Conservation (phyloP, 2,329 filamentous ascomycete species). For the Exophiala aquamarina region DNA sequence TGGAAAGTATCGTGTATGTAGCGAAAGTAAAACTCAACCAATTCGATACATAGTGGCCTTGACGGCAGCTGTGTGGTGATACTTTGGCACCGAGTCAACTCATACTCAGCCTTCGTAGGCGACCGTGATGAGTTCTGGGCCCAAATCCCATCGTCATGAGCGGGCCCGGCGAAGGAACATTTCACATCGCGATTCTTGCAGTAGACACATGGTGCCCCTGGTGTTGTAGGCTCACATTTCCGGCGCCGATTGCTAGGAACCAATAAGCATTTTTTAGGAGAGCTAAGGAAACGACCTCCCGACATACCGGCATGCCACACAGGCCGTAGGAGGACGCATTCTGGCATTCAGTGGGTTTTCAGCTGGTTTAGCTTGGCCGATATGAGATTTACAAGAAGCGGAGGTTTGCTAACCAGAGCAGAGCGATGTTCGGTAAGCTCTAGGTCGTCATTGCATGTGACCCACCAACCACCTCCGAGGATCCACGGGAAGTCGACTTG, state of each 20-base stretch:
- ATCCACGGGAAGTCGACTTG: no score
- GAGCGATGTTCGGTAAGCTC: no score
- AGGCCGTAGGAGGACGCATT: constrained; percentile 24
- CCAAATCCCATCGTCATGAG: background rate
- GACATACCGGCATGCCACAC: constrained; percentile 21
- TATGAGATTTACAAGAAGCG: no score
- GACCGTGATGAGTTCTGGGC: constrained; percentile 2
- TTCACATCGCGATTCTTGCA: constrained; percentile 16
- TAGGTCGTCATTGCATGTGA: no score
- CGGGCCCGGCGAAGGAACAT: constrained; percentile 13
- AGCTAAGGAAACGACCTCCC: background rate
- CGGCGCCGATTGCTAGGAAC: constrained; percentile 14
- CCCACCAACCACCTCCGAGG: no score
- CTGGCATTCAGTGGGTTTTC: background rate
- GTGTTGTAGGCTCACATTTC: constrained; percentile 15
- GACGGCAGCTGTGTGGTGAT: constrained; percentile 11
- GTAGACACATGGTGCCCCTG: constrained; percentile 16
- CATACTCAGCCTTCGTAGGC: constrained; percentile 1
- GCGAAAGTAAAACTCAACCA: constrained; percentile 25
- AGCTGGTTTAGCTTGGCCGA: no score
- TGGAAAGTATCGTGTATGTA: constrained; percentile 26
- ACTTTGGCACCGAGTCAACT: constrained; percentile 9
- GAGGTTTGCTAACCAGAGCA: no score
- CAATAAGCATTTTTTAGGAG: background rate
- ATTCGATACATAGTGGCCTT: constrained; percentile 18